Evolutionary conservation across 768 basidiomycete species (phyloP), one percentile per base, ranked within the genome.

Genomic region (Phlegmacium glaucopus): DNA sequence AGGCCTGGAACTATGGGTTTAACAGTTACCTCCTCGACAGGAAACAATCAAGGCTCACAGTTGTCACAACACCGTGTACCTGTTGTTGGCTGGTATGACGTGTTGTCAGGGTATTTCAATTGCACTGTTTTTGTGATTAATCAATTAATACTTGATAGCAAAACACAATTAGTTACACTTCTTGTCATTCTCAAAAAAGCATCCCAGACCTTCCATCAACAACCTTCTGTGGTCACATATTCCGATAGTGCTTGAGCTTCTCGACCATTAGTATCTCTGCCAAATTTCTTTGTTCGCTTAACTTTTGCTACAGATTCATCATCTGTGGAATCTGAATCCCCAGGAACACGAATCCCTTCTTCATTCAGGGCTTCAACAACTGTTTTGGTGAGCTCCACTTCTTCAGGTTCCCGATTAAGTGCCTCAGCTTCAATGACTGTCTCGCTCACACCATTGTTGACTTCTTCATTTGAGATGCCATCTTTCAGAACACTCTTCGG

Each of bases 401-500:
- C 38, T 11, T 39, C 38, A 10, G 22, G 15, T 17, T 39, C 38
- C 11, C 38, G 38, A 7, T 39, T 39, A 16, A 39, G 3, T 3
- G 38, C 38, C 38, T 39, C 38, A 12, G 38, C 38, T 4, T 16
- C 38, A 4, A 7, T 17, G 9, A 15, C 16, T 8, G 38, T 39
- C 8, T 39, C 15, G 38, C 9, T 15, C 9, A 39, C 38, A 8
- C 7, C 9, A 9, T 39, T 15, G 18, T 9, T 17, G 34, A 37
- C 18, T 17, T 46, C 34, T 16, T 29, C 44, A 36, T 43, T 34
- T 3, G 48, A 28, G 9, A 38, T 13, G 26, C 25, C 39, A 13
- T 41, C 45, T 27, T 48, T 48, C 29, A 47, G 2, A 4, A 41
- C 39, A 34, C 44, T 44, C 29, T n/a, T 18, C 8, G 45, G 39